Conservation (phyloP, 257 asterid species). For the Thymus mandschuricus region DNA sequence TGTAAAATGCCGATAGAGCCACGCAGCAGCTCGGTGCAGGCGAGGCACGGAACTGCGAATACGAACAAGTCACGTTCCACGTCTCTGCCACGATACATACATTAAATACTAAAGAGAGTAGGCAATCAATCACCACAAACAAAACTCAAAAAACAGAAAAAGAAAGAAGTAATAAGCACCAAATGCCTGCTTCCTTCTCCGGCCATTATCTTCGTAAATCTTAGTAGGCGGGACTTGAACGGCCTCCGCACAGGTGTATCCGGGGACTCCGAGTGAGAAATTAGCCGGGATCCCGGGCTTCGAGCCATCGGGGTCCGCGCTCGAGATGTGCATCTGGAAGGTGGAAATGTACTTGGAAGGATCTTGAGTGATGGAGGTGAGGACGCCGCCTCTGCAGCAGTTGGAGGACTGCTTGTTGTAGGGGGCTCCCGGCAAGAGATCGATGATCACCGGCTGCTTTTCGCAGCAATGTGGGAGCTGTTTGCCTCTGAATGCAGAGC, state of each 20-base stretch:
- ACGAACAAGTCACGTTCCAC: slow-evolving; percentile 73
- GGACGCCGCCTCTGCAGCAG: slow-evolving; percentile 76
- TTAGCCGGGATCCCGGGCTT: slow-evolving; percentile 39
- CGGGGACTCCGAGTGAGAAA: slow-evolving; percentile 66
- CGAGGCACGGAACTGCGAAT: slow-evolving; percentile 72
- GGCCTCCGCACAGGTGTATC: slow-evolving; percentile 74
- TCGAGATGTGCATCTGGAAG: slow-evolving; percentile 60
- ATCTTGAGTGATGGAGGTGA: slow-evolving; percentile 68
- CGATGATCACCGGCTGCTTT: slow-evolving; percentile 61
- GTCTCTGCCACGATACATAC: slow-evolving; percentile 48
- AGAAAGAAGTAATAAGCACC: slow-evolving; percentile 26
- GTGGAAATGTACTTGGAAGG: slow-evolving; percentile 40
- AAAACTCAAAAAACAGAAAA: neutral
- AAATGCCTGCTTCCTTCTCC: slow-evolving; percentile 71
- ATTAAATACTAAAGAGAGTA: neutral
- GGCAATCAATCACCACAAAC: neutral
- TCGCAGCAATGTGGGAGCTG: slow-evolving; percentile 73
- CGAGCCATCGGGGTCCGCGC: slow-evolving; percentile 7
- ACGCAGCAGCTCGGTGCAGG: slow-evolving; percentile 72
- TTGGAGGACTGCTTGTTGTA: slow-evolving; percentile 55
- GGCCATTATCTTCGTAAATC: slow-evolving; percentile 55
- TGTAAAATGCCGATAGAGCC: slow-evolving; percentile 80
- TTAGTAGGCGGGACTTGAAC: slow-evolving; percentile 60
- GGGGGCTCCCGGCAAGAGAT: slow-evolving; percentile 69
- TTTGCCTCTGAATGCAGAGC: slow-evolving; percentile 54